A percentile compares a stretch with the other conserved stretches of the same genome.
phyloP scores from a whole-genome alignment of 805 yeast species.

The Citeromyces matritensis region DNA sequence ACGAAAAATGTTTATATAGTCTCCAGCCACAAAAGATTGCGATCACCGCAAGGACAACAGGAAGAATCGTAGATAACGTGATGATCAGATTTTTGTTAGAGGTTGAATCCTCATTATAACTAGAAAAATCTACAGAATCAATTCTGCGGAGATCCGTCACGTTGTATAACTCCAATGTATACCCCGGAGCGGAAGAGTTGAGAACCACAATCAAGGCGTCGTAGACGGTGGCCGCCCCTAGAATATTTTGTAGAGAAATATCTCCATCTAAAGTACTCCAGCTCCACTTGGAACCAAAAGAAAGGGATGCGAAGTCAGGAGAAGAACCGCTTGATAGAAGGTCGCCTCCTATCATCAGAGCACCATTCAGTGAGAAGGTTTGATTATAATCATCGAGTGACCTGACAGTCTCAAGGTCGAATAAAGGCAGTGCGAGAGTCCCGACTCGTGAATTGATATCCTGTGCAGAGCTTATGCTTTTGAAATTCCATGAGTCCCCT shows the following conservation, averaged over 20 bases:
- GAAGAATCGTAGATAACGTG: slow-evolving; percentile 29
- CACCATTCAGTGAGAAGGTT: slow-evolving; percentile 17
- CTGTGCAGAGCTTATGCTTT: slow-evolving; percentile 15
- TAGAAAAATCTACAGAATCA: slow-evolving; percentile 14
- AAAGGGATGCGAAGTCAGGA: slow-evolving; percentile 26
- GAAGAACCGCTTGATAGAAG: slow-evolving; percentile 18
- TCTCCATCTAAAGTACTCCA: slow-evolving; percentile 18
- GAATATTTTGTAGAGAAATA: slow-evolving; percentile 9
- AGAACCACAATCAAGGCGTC: slow-evolving; percentile 30
- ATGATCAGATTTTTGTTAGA: slow-evolving; percentile 18
- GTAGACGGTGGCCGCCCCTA: slow-evolving; percentile 39
- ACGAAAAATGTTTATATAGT: too few relatives aligned
- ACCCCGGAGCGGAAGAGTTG: slow-evolving; percentile 10
- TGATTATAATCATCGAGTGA: not conserved
- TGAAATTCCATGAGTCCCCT: slow-evolving; percentile 54
- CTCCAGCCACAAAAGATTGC: slow-evolving; percentile 13
- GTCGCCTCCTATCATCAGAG: slow-evolving; percentile 51
- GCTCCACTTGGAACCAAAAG: slow-evolving; percentile 24
- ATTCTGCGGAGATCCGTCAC: slow-evolving; percentile 18
- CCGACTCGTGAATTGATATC: slow-evolving; percentile 35
- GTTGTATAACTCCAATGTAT: slow-evolving; percentile 25
- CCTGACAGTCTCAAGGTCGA: slow-evolving; percentile 9
- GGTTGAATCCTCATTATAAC: slow-evolving; percentile 4
- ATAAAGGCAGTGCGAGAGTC: slow-evolving; percentile 41
- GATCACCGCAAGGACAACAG: slow-evolving; percentile 19